A percentile compares a stretch with the other conserved stretches of the same genome.
Evolutionary conservation across 805 yeast species (phyloP).

Genomic region (Wickerhamiella galacta): DNA sequence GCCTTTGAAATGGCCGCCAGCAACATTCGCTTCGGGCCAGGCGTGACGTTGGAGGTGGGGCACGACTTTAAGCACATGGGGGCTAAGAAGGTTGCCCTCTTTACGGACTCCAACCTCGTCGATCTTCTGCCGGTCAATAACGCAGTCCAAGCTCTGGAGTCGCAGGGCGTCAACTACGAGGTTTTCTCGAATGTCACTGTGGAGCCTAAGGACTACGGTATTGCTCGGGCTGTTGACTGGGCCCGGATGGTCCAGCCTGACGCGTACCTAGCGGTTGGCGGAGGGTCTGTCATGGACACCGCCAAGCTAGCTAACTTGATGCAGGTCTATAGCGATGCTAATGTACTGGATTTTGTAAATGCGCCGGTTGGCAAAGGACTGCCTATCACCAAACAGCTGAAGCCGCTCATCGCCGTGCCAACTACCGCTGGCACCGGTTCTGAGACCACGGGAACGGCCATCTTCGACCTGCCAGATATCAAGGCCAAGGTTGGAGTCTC

Average conservation of each 20-base stretch:
- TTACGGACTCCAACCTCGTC: slow-evolving; percentile 22
- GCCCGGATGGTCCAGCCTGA: slow-evolving; percentile 22
- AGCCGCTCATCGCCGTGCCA: slow-evolving; percentile 29
- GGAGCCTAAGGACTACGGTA: slow-evolving; percentile 25
- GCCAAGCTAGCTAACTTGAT: slow-evolving; percentile 29
- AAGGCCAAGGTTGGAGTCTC: slow-evolving; percentile 30
- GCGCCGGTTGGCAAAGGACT: slow-evolving; percentile 26
- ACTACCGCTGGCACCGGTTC: slow-evolving; percentile 34
- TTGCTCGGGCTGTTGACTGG: slow-evolving; percentile 24
- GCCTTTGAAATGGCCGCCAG: slow-evolving; percentile 27
- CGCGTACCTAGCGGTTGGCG: slow-evolving; percentile 30
- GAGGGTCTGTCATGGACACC: slow-evolving; percentile 32
- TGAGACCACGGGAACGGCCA: slow-evolving; percentile 31
- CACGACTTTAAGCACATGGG: slow-evolving; percentile 23
- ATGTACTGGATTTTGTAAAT: slow-evolving; percentile 28
- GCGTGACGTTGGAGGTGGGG: slow-evolving; percentile 25
- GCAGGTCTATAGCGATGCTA: slow-evolving; percentile 26
- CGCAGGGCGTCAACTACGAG: slow-evolving; percentile 21
- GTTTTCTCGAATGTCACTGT: slow-evolving; percentile 23
- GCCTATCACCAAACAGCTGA: slow-evolving; percentile 21
- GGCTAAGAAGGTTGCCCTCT: slow-evolving; percentile 22
- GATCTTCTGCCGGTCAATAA: slow-evolving; percentile 18
- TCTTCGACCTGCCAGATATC: slow-evolving; percentile 25
- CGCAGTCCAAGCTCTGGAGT: slow-evolving; percentile 22
- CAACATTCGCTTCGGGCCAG: slow-evolving; percentile 25